Base-by-base conservation (phyloP, 2,329 filamentous ascomycete genomes). In the Epichloe bromicola region DNA sequence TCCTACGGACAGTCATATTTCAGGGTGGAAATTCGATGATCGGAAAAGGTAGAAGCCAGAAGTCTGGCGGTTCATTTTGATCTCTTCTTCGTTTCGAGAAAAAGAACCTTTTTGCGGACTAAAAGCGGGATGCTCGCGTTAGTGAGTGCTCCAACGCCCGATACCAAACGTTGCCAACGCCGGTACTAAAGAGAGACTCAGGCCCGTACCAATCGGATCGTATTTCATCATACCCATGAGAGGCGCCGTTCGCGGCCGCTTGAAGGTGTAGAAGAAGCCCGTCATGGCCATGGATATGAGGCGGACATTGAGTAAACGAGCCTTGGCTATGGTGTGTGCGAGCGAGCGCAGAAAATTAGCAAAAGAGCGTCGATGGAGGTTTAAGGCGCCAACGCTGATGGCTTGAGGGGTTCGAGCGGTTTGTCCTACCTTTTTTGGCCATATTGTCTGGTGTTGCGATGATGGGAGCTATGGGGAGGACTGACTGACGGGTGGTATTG, bases 171-270 rank as follows among this genome's bases (percentile, higher is more conserved):
- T 11, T 33, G 30, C n/a, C 20, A 15, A 39, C 20, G 20, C 14
- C 23, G 36, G 17, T 3, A 11, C 12, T 33, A n/a, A 20, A 20
- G n/a, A 17, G 17, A 11, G 0, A 17, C 14, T 1, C 17, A 23
- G 17, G 15, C 33, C n/a, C 66, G 58, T 81, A 95, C 88, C 85
- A 57, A 98, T 90, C 41, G 93, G 93, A 66, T 98, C 93, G 71
- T 98, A 98, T 75, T 98, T 98, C 61, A 98, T 74, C 88, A 98
- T 93, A 73, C 89, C 94, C 71, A 98, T 79, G 51, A 94, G 90
- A 43, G 85, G 76, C 56, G 89, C 78, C 33, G 80, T 78, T 59
- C 93, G 84, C 12, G 89, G 90, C 53, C 94, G 83, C 60, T 85
- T 78, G 69, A 95, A 82, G 50, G 88, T 94, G 70, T 91, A 90